A percentile compares a stretch with the other conserved stretches of the same genome.
Evolutionary conservation across 768 basidiomycete species (phyloP).

Genomic region (Trametes elegans): DNA sequence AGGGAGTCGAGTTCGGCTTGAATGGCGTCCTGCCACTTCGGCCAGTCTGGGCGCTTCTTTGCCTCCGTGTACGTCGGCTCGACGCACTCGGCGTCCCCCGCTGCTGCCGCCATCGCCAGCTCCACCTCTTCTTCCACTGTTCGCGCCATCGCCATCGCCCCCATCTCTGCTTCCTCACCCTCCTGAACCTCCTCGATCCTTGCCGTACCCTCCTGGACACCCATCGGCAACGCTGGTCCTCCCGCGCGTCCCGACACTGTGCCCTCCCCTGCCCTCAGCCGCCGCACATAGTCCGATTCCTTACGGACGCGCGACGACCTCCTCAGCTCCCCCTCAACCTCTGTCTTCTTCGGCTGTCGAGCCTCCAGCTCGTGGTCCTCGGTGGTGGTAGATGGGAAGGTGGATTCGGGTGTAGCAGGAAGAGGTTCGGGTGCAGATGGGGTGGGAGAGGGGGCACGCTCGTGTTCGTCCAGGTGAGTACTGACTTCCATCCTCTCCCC

Average conservation of each 20-base stretch:
- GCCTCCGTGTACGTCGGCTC: slow-evolving; percentile 5
- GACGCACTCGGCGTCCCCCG: neutral
- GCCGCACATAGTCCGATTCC: neutral
- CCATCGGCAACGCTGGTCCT: neutral
- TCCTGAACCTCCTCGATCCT: neutral
- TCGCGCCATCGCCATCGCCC: neutral
- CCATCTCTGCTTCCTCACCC: neutral
- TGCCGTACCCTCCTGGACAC: neutral
- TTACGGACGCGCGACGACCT: neutral
- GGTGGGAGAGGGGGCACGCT: neutral
- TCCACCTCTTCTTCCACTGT: neutral
- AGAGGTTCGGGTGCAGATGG: neutral
- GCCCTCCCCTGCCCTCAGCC: slow-evolving; percentile 1
- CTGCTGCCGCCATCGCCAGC: neutral
- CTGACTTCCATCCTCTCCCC: neutral
- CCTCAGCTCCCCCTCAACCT: neutral
- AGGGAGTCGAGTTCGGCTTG: slow-evolving; percentile 6
- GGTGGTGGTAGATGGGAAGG: no score
- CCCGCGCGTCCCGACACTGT: neutral
- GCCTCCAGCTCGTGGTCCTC: neutral
- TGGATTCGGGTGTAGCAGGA: no score
- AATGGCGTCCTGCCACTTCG: slow-evolving; percentile 15
- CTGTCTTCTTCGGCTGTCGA: no score
- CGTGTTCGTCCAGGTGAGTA: neutral
- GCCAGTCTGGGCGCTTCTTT: slow-evolving; percentile 14